phyloP scores from a whole-genome alignment of 805 yeast genomes.

The Wickerhamiella sorbophila region DNA sequence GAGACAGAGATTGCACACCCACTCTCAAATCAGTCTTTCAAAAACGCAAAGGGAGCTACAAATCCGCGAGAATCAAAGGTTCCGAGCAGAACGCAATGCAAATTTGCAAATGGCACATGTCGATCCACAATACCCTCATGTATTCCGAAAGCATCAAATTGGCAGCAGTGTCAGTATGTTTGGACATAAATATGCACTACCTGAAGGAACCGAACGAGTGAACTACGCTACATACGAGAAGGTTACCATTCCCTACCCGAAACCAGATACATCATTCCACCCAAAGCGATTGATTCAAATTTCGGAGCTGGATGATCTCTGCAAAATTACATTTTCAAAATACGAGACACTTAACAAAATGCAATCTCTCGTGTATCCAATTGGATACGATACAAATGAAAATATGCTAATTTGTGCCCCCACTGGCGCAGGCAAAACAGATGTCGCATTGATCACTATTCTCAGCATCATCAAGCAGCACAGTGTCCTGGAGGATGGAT shows the following conservation, averaged over 20 bases:
- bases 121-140: slow-evolving; percentile 66
- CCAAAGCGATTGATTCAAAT: slow-evolving; percentile 37
- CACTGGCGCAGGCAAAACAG: slow-evolving; percentile 96
- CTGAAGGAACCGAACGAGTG: slow-evolving; percentile 53
- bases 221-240: slow-evolving; percentile 50
- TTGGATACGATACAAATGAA: slow-evolving; percentile 85
- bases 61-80: slow-evolving; percentile 10
- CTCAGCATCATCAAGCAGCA: slow-evolving; percentile 66
- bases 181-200: slow-evolving; percentile 69
- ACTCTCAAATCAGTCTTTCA: slow-evolving; percentile 17
- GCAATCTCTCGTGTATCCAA: slow-evolving; percentile 82
- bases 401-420: slow-evolving; percentile 96
- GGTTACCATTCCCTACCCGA: slow-evolving; percentile 52
- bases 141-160: slow-evolving; percentile 54
- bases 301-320: slow-evolving; percentile 53
- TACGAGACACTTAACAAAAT: slow-evolving; percentile 69
- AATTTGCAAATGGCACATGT: slow-evolving; percentile 21
- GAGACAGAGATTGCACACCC: background rate
- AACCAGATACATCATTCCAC: slow-evolving; percentile 26
- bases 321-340: slow-evolving; percentile 71
- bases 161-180: slow-evolving; percentile 59
- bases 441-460: slow-evolving; percentile 72
- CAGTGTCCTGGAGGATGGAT: slow-evolving; percentile 29
- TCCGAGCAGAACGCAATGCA: slow-evolving; percentile 14
- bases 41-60: slow-evolving; percentile 12